These are phyloP conservation scores for Neodidymelliopsis sp. DNA, from an alignment of 2,329 filamentous ascomycete genomes.

Conservation along the genomic window DNA sequence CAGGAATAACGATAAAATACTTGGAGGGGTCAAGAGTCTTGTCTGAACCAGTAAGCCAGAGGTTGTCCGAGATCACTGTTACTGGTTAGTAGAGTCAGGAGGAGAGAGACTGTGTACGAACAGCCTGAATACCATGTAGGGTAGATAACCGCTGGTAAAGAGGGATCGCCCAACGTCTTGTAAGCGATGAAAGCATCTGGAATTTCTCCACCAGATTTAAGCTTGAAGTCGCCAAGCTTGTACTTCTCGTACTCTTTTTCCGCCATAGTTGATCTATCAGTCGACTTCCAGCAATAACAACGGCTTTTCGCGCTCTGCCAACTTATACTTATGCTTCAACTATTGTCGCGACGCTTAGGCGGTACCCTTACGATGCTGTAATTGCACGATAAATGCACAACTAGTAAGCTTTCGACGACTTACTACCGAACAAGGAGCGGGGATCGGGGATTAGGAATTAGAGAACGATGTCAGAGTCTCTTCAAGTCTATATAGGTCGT, in stretches of 20 bases:
- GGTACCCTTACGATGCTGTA: conserved; percentile 4
- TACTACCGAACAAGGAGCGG: too few species aligned
- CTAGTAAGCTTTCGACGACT: not conserved
- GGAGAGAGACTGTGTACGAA: conserved; percentile 45
- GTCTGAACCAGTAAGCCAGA: conserved; percentile 74
- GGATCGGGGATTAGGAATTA: too few species aligned
- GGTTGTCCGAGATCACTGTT: conserved; percentile 70
- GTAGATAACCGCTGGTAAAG: conserved; percentile 73
- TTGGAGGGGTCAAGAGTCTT: conserved; percentile 70
- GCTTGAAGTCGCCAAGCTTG: conserved; percentile 69
- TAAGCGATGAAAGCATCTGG: conserved; percentile 74
- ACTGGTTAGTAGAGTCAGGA: conserved; percentile 2
- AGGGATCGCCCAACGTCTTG: conserved; percentile 74
- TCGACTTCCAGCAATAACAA: too few species aligned
- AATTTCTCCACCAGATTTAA: conserved; percentile 70
- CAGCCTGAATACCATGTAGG: conserved; percentile 77
- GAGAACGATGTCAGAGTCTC: too few species aligned
- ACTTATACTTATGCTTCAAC: too few species aligned
- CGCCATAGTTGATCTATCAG: conserved; percentile 6
- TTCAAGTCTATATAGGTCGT: not conserved
- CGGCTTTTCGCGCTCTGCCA: too few species aligned
- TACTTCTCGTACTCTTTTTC: conserved; percentile 59
- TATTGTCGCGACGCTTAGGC: conserved; percentile 9
- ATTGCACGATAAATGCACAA: not conserved
- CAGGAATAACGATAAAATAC: conserved; percentile 73